Percentiles rank a stretch among this genome's conserved stretches.
Conservation (phyloP, 371 early-diverging fungal genomes). For the Funneliformis caledonium region DNA sequence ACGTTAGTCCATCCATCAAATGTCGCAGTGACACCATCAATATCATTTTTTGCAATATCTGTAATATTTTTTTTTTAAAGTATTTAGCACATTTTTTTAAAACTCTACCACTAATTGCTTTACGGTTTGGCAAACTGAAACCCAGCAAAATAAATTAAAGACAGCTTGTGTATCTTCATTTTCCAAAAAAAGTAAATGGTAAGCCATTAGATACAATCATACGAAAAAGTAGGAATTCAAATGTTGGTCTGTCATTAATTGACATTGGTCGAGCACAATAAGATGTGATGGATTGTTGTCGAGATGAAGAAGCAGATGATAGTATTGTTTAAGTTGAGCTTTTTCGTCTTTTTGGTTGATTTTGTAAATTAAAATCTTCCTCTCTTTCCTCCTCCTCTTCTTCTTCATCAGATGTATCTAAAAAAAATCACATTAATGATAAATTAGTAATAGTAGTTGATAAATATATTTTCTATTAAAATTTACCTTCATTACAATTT, state of each 20-base stretch:
- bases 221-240: slow-evolving; percentile 13
- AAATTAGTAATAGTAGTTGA: no score
- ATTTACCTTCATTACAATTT: background rate
- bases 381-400: background rate
- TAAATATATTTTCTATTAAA: no score
- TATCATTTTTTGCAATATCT: no score
- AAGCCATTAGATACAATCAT: slow-evolving; percentile 27
- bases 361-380: background rate
- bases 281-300: background rate
- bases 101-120: background rate
- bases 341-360: background rate
- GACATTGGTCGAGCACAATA: slow-evolving; percentile 1
- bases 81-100: background rate
- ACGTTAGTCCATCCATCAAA: slow-evolving; percentile 31
- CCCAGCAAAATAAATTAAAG: slow-evolving; percentile 30
- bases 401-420: background rate
- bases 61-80: no score
- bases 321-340: background rate
- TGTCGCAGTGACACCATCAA: background rate
- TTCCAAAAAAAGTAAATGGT: slow-evolving; percentile 28
- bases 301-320: no score
- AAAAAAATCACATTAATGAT: no score
- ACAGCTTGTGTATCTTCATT: slow-evolving; percentile 17
- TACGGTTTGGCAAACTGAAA: slow-evolving; percentile 3
- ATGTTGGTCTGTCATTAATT: background rate